Base-by-base conservation (phyloP, 805 yeast species). In the Candida khao-thaluensis region DNA sequence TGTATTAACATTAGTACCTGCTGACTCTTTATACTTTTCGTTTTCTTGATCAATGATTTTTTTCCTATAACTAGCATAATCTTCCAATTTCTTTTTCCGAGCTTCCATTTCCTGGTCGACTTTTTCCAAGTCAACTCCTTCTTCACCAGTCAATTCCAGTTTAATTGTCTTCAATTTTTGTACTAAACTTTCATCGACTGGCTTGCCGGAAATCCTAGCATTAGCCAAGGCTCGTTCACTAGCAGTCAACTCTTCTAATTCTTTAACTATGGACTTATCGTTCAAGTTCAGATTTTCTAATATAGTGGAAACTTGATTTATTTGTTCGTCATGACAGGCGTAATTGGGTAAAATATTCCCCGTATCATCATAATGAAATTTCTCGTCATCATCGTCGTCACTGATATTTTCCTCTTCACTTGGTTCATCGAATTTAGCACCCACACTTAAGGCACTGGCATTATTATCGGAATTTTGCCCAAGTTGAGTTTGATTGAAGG, bases 361-460 rank as follows among this genome's bases (percentile, higher is more conserved):
- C 8, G 81, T 82, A 42, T 78, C 84, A 34, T 78, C 77, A 41
- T 74, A 77, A 30, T 75, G 81, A 47, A 78, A 77, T 42, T 79
- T 69, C 40, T 68, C 74, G 41, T 66, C 82, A 34, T 72, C 73
- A 33, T 77, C 81, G 34, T 76, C 77, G 43, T 78, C 83, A 50
- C 77, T 71, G 12, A 79, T 69, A 46, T 77, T 79, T 50, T 79
- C 84, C 47, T 79, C 84, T 37, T 79, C 82, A 52, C 79, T 71
- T 9, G 61, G 61, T 39, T 68, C 74, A 18, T 48, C 33, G 36
- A 42, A 11, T 37, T 32, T 42, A 10, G 18, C 24, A 14, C 16
- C 35, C 14, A 20, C 35, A 31, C 35, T 31, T 5, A 12, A 10
- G 20, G 18, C 12, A 14, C 26, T 31, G 6, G 77, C 68, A 47